Evolutionary conservation across 2,329 filamentous ascomycete species (phyloP), one percentile per base, ranked within the genome.

Genomic region (Stemphylium lycopersici): DNA sequence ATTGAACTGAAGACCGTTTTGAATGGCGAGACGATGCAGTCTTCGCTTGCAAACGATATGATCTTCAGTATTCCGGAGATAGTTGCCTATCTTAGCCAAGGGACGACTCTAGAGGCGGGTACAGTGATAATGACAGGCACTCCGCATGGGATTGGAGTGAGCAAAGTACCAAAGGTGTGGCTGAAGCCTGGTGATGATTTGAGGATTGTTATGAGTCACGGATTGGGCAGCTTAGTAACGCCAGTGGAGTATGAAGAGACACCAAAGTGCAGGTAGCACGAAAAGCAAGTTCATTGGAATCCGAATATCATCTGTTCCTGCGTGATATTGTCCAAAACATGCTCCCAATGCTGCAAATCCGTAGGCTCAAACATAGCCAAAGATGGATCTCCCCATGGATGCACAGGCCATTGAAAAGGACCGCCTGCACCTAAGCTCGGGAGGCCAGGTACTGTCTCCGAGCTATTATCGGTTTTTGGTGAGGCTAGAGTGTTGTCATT

Each of bases 61-160:
- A 81, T 70, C 31, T 81, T 81, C 59, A 67, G 67, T 7, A 76
- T 79, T 15, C 73, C 72, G 1, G 66, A 78, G 55, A 77, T 75
- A 3, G 67, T 81, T 32, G 66, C 76, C 1, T 80, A 79, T 53
- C 57, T 81, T 39, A 79, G 75, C 4, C 73, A 73, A 56, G 71
- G 67, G 38, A 69, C 59, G 15, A 66, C 78, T 26, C 56, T 80
- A 58, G 70, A 77, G 62, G 69, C 69, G 24, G 78, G 78, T 0
- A 77, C 71, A 22, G 66, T 79, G 24, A 78, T 80, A 51, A 78
- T 80, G 77, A 80, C 78, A 0, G 78, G 78, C 1, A 80, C 78
- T 1, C 73, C 73, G 0, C 75, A 76, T 3, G 78, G 79, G 7
- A 62, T 81, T 33, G 79, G 79, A 4, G 71, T 73, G 3, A 76